These are phyloP conservation scores for Carex parvula DNA, from an alignment of 176 grass and related monocot genomes.

Conservation along the genomic window DNA sequence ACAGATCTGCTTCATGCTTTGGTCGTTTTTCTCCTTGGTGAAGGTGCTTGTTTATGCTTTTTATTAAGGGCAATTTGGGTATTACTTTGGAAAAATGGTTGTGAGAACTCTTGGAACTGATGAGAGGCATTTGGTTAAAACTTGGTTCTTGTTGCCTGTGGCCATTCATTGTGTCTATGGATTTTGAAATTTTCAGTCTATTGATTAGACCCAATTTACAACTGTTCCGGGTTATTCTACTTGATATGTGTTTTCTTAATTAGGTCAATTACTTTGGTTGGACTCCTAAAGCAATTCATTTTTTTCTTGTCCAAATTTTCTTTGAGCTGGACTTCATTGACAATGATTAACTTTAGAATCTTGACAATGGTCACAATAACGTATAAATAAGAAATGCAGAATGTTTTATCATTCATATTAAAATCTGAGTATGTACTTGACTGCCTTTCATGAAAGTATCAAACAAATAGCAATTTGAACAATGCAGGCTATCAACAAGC, in stretches of 20 bases:
- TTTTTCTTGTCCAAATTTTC: background rate
- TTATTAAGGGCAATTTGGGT: conserved; percentile 5
- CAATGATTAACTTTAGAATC: background rate
- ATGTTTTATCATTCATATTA: background rate
- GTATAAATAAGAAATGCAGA: background rate
- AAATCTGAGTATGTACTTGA: background rate
- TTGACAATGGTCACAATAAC: background rate
- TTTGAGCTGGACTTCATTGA: background rate
- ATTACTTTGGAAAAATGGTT: background rate
- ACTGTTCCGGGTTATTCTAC: background rate
- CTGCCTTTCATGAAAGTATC: background rate
- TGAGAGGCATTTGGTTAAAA: conserved; percentile 17
- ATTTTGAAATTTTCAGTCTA: background rate
- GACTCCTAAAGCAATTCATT: background rate
- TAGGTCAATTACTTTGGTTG: background rate
- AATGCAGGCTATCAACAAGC: background rate
- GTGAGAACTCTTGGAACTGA: conserved; percentile 6
- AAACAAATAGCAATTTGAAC: background rate
- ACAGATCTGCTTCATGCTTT: background rate
- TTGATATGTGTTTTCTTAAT: background rate
- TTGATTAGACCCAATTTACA: background rate
- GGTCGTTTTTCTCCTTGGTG: background rate
- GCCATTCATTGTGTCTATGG: background rate
- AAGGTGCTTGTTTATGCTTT: background rate
- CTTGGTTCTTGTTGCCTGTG: background rate